phyloP scores from a whole-genome alignment of 2,329 filamentous ascomycete species.

The Aspergillus neoniger region DNA sequence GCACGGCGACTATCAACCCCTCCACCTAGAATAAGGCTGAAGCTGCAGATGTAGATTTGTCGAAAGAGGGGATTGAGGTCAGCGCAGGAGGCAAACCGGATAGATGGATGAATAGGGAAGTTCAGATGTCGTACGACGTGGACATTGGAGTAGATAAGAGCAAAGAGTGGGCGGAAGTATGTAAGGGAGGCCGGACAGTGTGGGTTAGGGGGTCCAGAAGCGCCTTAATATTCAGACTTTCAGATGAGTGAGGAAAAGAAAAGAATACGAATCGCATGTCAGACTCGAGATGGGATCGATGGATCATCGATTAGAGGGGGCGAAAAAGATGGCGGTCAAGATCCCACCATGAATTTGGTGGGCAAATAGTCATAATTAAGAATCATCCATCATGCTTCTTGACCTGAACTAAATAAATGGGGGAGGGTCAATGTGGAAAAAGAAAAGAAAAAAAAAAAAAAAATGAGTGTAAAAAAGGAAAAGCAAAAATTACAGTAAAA shows the following conservation, averaged over 20 bases:
- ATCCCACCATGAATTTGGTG: not conserved
- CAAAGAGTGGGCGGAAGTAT: not conserved
- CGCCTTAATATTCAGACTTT: conserved; percentile 2
- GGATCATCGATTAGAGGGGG: not conserved
- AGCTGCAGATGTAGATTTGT: not conserved
- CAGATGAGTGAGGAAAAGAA: not conserved
- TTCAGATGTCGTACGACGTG: conserved; percentile 4
- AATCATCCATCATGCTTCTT: not conserved
- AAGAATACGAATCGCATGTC: not conserved
- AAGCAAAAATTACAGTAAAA: not conserved
- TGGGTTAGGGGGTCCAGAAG: not conserved
- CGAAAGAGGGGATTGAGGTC: conserved; percentile 6
- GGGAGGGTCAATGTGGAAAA: not conserved
- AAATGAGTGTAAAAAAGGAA: conserved; percentile 1
- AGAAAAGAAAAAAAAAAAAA: conserved; percentile 6
- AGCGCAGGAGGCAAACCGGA: conserved; percentile 3
- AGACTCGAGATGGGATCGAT: conserved; percentile 6
- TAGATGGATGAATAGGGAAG: not conserved
- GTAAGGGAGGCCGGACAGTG: conserved; percentile 1
- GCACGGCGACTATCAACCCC: conserved; percentile 9
- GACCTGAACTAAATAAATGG: not conserved
- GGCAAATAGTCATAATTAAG: not conserved
- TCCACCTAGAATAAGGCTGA: conserved; percentile 7
- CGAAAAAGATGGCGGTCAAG: not conserved
- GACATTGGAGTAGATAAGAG: not conserved